phyloP scores from a whole-genome alignment of 2,329 filamentous ascomycete genomes.

The Talaromyces sp. region DNA sequence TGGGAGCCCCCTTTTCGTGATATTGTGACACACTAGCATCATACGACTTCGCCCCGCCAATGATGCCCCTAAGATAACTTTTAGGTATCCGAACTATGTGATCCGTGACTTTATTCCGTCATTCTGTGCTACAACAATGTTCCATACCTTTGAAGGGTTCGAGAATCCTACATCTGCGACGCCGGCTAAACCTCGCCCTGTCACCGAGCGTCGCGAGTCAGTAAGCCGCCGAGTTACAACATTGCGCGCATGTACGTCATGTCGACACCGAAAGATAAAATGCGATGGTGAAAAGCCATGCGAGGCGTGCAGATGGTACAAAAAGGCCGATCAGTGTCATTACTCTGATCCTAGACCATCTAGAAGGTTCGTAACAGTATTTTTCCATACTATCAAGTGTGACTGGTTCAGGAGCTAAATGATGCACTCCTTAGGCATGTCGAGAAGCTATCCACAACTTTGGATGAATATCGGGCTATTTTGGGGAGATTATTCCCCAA shows the following conservation, averaged over 20 bases:
- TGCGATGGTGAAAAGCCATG: conserved; percentile 82
- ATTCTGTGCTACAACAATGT: conserved; percentile 34
- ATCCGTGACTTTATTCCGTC: conserved; percentile 4
- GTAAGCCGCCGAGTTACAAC: conserved; percentile 42
- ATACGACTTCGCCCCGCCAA: conserved; percentile 6
- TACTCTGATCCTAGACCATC: conserved; percentile 83
- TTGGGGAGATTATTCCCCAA: conserved; percentile 66
- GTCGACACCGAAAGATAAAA: conserved; percentile 79
- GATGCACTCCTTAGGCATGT: conserved; percentile 32
- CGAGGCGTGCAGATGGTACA: conserved; percentile 79
- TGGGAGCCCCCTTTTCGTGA: background rate
- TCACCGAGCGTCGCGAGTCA: conserved; percentile 37
- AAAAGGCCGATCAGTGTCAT: conserved; percentile 75
- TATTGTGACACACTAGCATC: background rate
- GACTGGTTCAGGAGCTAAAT: background rate
- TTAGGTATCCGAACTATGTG: conserved; percentile 19
- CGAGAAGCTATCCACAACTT: conserved; percentile 64
- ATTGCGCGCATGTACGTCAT: conserved; percentile 68
- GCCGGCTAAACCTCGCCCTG: conserved; percentile 31
- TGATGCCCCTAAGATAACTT: conserved; percentile 7
- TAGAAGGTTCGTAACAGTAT: conserved; percentile 63
- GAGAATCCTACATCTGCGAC: conserved; percentile 37
- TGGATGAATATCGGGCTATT: conserved; percentile 67
- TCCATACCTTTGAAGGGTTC: conserved; percentile 47
- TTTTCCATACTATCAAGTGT: background rate